Evolutionary conservation across 2,329 filamentous ascomycete species (phyloP).

Genomic region (Aspergillus sp.): DNA sequence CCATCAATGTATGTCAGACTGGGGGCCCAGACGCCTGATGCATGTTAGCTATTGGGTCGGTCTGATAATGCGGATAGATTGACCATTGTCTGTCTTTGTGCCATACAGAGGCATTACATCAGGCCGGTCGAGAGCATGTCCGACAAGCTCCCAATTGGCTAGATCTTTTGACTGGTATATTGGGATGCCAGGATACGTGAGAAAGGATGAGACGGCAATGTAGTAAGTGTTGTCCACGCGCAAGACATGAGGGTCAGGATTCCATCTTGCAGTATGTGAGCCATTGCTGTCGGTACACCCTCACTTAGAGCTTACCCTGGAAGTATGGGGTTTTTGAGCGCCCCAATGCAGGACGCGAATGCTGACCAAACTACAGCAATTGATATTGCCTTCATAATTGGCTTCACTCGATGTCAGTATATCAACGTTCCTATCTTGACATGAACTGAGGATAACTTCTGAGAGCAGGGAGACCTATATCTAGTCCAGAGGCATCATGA

Average conservation of each 20-base stretch:
- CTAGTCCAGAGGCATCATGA: too few relatives aligned
- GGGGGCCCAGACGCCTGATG: conserved; percentile 4
- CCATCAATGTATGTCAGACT: conserved; percentile 1
- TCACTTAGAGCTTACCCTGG: not conserved
- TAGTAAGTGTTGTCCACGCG: conserved; percentile 2
- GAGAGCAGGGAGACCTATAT: too few relatives aligned
- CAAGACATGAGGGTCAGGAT: conserved; percentile 2
- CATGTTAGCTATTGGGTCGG: not conserved
- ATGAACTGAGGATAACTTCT: too few relatives aligned
- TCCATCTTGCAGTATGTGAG: not conserved
- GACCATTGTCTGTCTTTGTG: not conserved
- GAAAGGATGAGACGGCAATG: conserved; percentile 4
- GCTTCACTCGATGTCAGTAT: too few relatives aligned
- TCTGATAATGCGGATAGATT: not conserved
- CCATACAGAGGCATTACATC: conserved; percentile 1
- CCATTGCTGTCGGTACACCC: not conserved
- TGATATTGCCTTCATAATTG: not conserved
- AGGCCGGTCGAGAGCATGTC: not conserved
- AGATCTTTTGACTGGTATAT: conserved; percentile 7
- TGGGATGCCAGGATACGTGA: conserved; percentile 3
- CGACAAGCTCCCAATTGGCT: conserved; percentile 1
- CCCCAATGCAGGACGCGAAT: not conserved
- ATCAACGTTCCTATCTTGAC: too few relatives aligned
- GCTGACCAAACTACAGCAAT: not conserved
- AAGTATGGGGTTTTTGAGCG: not conserved